Evolutionary conservation across 129 eudicot genomes (phyloP).

Genomic region (Pulicaria dysenterica): DNA sequence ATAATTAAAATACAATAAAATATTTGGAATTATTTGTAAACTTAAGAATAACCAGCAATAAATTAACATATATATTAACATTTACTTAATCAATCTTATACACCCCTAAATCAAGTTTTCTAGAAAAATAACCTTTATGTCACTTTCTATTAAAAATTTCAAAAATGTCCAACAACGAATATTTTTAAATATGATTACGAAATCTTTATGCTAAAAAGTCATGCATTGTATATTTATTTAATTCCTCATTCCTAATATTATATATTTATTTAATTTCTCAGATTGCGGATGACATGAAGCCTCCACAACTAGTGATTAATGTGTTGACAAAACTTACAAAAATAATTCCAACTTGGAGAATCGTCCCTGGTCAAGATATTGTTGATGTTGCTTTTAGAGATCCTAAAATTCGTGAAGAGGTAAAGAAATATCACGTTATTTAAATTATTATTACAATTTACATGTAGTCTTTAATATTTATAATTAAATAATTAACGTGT

Average conservation of each 20-base stretch:
- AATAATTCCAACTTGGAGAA: conserved; percentile 60
- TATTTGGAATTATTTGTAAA: background rate
- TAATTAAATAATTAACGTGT: background rate
- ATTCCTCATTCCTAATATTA: background rate
- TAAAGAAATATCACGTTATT: background rate
- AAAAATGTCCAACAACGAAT: background rate
- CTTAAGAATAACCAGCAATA: background rate
- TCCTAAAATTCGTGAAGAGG: conserved; percentile 64
- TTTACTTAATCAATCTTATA: too few species aligned
- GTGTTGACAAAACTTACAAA: conserved; percentile 42
- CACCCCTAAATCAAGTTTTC: background rate
- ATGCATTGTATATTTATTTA: background rate
- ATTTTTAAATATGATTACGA: background rate
- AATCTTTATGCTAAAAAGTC: background rate
- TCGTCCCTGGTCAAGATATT: conserved; percentile 62
- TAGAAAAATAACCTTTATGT: conserved; percentile 6
- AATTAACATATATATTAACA: too few species aligned
- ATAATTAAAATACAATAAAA: too few species aligned
- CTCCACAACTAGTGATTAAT: conserved; percentile 41
- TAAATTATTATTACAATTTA: background rate
- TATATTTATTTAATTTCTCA: conserved; percentile 4
- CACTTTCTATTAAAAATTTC: background rate
- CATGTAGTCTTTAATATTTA: background rate
- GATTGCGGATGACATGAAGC: conserved; percentile 70
- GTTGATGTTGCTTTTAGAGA: conserved; percentile 76